Conservation (phyloP, 768 basidiomycete species). For the Lactarius trivialis region DNA sequence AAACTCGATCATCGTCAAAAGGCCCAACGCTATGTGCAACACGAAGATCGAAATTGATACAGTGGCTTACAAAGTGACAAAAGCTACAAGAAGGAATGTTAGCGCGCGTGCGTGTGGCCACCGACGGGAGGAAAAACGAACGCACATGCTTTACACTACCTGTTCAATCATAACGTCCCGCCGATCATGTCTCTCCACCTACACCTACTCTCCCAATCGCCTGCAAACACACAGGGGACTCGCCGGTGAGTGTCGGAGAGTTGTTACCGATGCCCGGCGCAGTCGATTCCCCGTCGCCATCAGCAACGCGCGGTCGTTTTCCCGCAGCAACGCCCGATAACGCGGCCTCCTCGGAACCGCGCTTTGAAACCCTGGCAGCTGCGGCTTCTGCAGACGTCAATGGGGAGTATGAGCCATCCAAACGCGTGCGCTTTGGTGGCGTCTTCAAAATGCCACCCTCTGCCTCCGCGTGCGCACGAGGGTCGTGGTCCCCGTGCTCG, state of each 20-base stretch:
- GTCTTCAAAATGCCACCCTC: conserved; percentile 28
- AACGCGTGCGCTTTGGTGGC: conserved; percentile 38
- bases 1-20: background rate
- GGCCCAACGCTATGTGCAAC: conserved; percentile 13
- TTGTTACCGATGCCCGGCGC: background rate
- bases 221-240: background rate
- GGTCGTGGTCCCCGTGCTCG: conserved; percentile 27
- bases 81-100: conserved; percentile 1
- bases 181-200: conserved; percentile 10
- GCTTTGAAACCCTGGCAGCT: conserved; percentile 16
- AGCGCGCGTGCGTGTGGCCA: background rate
- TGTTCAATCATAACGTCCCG: background rate
- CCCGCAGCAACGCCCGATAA: conserved; percentile 15
- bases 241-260: background rate
- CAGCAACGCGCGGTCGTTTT: conserved; percentile 15
- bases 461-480: conserved; percentile 28
- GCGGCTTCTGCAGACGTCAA: conserved; percentile 17
- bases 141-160: conserved; percentile 18
- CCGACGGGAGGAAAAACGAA: background rate
- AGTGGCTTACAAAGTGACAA: conserved; percentile 18
- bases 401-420: conserved; percentile 24
- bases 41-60: conserved; percentile 19
- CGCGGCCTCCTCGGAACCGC: conserved; percentile 20
- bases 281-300: background rate
- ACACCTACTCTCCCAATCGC: background rate